Evolutionary conservation across 1,284 basidiomycete species (phyloP), one percentile per base, ranked within the genome.

Genomic region (Puccinia coronata): DNA sequence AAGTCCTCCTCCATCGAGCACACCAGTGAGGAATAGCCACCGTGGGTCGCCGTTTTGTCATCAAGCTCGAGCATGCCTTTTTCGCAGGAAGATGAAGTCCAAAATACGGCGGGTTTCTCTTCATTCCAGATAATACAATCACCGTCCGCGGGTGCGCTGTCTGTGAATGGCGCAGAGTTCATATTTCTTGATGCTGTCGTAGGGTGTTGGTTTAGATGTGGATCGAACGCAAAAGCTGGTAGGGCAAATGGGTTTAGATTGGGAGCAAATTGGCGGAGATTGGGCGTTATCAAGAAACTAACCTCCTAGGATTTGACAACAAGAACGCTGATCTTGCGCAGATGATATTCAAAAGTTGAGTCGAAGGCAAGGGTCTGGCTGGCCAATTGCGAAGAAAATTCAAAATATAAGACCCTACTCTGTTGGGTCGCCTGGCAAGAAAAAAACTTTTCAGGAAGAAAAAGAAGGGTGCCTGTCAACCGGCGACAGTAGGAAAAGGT

Each of bases 91-190:
- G 36, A 47, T 67, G 36, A 9, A 25, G 5, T 36, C 65, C 67
- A 31, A 47, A 25, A 6, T 47, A 20, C 39, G 41, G 28, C 28
- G 41, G 67, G 67, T 3, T 49, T 49, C n/a, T 18, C 67, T 28
- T 69, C 67, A 28, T 39, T 28, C 41, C 67, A 69, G 5, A 69
- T 43, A 9, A 69, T 69, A 16, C 43, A 47, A 67, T 69, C 67
- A 28, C 41, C n/a, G 41, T 28, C 28, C 11, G n/a, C 67, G 28
- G 41, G 23, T 49, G n/a, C 67, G 41, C 28, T 69, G 28, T 43
- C 11, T 25, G 41, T 49, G 16, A 28, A 69, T 49, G 28, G 14
- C 12, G 28, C 14, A 49, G 23, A 9, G 3, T 28, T 2, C 67
- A 69, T 69, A 2, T 69, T 49, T 39, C 20, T 43, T 41, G 65